A percentile compares a stretch with the other conserved stretches of the same genome.
These are phyloP conservation scores for Tephrocybe sp. DNA, from an alignment of 768 basidiomycete species.

Conservation along the genomic window DNA sequence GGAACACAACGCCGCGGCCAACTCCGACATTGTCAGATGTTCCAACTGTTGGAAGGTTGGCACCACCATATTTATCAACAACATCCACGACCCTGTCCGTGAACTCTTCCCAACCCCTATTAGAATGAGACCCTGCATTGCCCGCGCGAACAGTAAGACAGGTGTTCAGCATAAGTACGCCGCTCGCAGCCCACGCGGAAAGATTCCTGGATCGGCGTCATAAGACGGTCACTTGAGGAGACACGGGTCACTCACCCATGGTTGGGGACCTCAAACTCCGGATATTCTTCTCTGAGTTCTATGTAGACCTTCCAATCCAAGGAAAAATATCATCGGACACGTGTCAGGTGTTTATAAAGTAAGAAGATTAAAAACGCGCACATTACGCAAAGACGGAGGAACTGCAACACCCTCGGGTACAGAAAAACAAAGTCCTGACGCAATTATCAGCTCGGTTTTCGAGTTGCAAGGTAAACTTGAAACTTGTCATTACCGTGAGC, in stretches of 20 bases:
- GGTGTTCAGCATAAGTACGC: constrained; percentile 92
- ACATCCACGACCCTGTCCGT: constrained; percentile 78
- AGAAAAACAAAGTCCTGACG: constrained; percentile 81
- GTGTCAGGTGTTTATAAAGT: constrained; percentile 1
- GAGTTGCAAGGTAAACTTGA: constrained; percentile 16
- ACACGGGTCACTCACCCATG: constrained; percentile 66
- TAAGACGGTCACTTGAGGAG: not conserved
- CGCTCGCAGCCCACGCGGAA: constrained; percentile 76
- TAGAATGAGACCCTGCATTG: constrained; percentile 77
- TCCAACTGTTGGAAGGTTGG: constrained; percentile 50
- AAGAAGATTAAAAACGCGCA: constrained; percentile 30
- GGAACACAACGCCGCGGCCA: constrained; percentile 72
- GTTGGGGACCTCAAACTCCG: constrained; percentile 72
- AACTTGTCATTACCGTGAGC: constrained; percentile 63
- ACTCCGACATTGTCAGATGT: constrained; percentile 43
- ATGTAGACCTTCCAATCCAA: constrained; percentile 70
- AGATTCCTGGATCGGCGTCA: constrained; percentile 58
- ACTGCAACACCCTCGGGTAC: constrained; percentile 74
- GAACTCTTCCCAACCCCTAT: constrained; percentile 90
- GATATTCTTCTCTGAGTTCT: constrained; percentile 82
- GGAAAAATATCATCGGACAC: constrained; percentile 1
- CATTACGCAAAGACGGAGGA: constrained; percentile 85
- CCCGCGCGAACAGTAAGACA: constrained; percentile 83
- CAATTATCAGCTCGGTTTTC: constrained; percentile 11
- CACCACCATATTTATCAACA: constrained; percentile 75